Evolutionary conservation across 176 grass and related monocot species (phyloP).

Genomic region (Eleusine coracana): DNA sequence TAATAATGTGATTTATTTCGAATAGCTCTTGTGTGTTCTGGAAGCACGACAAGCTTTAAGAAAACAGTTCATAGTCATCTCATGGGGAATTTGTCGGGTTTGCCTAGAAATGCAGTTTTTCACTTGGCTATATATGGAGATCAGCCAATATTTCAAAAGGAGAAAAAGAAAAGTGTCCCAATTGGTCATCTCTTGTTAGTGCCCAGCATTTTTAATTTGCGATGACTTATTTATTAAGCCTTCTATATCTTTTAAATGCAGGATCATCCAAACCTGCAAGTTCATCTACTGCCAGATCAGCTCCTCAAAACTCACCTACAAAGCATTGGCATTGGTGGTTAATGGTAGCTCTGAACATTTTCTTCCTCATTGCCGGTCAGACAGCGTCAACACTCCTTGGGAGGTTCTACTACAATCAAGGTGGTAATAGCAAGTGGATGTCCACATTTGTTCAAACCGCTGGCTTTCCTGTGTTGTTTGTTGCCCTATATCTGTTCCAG

Average conservation of each 20-base stretch:
- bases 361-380: constrained; percentile 77
- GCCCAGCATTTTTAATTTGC: background rate
- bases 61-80: background rate
- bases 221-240: background rate
- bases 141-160: background rate
- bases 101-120: background rate
- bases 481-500: constrained; percentile 58
- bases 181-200: background rate
- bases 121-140: background rate
- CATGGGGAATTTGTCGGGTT: background rate
- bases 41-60: background rate
- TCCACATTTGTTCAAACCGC: constrained; percentile 72
- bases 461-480: constrained; percentile 67
- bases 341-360: constrained; percentile 59
- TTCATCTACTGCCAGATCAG: constrained; percentile 18
- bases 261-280: constrained; percentile 53
- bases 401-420: constrained; percentile 95
- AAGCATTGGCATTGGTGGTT: constrained; percentile 68
- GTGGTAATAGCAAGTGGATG: constrained; percentile 93
- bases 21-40: background rate
- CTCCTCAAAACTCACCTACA: constrained; percentile 3
- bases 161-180: background rate
- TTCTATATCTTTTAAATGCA: constrained; percentile 20
- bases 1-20: background rate
- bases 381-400: constrained; percentile 67